Evolutionary conservation across 2,329 filamentous ascomycete genomes (phyloP), one percentile per base, ranked within the genome.

Genomic region (Microcera coccophila): DNA sequence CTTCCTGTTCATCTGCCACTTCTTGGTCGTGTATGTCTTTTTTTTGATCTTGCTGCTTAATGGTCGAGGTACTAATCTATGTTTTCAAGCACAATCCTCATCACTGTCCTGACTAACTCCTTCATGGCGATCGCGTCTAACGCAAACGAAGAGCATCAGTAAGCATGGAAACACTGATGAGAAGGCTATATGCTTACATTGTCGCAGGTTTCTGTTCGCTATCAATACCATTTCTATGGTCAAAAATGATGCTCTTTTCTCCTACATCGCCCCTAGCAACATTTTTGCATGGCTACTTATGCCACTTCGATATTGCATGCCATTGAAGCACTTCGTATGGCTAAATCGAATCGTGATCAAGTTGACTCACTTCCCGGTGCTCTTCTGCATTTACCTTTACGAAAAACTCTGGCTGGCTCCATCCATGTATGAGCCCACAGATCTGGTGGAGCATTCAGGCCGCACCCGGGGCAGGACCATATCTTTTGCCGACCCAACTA

Each of bases 221-320:
- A 90, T 97, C 63, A 97, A 96, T 61, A 94, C 91, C 4, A 95
- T 96, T 38, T 94, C 89, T 4, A 94, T 95, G 87, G 91, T 96
- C 52, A 97, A 96, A 65, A 95, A 93, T n/a, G 91, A 97, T 62
- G 87, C 90, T 0, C 72, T 96, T 0, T 97, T 97, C 71, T 94
- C 89, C 3, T 96, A 96, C 62, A 80, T 96, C 47, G 87, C 91
- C 2, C 91, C 91, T 0, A 85, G 87, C 12, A 97, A 97, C 61
- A 85, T 96, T 21, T 78, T 96, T 49, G 90, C 88, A 2, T 97
- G 90, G 91, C 62, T 91, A 1, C 72, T 95, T 20, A 90, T 90
- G 57, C 91, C 91, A 0, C 64, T 94, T 34, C 79, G 90, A 49
- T 95, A 85, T 61, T 71, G 82, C 55, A 82, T 96, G 70, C 82